A percentile compares a stretch with the other conserved stretches of the same genome.
Conservation (phyloP, 2,329 filamentous ascomycete genomes). For the Aspergillus sp. region DNA sequence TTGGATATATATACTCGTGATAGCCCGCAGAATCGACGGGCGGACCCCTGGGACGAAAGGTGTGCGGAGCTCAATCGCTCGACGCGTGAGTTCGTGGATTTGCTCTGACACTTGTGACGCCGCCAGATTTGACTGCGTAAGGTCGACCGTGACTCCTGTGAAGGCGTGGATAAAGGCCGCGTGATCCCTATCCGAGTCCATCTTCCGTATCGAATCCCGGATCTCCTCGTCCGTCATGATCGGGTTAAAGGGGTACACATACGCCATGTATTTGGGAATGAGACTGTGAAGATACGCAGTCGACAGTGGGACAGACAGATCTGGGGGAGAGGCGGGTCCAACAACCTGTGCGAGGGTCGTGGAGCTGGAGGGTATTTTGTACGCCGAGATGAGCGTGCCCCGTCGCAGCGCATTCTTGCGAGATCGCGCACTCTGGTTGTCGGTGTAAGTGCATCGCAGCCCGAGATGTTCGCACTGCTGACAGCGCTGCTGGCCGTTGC, state of each 20-base stretch:
- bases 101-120: conserved; percentile 34
- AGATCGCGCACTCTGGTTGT: conserved; percentile 34
- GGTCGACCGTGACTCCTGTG: conserved; percentile 51
- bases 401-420: conserved; percentile 44
- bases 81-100: conserved; percentile 35
- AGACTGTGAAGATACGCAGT: conserved; percentile 45
- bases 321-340: conserved; percentile 2
- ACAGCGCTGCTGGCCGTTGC: conserved; percentile 52
- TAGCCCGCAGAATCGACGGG: conserved; percentile 51
- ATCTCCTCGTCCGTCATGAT: conserved; percentile 51
- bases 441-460: conserved; percentile 50
- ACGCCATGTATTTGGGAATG: conserved; percentile 49
- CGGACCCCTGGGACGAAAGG: conserved; percentile 46
- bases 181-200: conserved; percentile 45
- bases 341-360: not conserved
- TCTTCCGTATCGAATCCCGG: conserved; percentile 35
- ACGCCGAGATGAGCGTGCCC: conserved; percentile 48
- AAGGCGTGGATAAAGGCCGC: conserved; percentile 52
- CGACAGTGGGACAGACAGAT: conserved; percentile 17
- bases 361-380: conserved; percentile 26
- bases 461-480: conserved; percentile 50
- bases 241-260: conserved; percentile 54
- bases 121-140: conserved; percentile 38
- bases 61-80: conserved; percentile 41
- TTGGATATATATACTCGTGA: conserved; percentile 59